Evolutionary conservation across 495 filamentous ascomycete genomes (phyloP), one percentile per base, ranked within the genome.

Genomic region (Parachaetomium inaequale): DNA sequence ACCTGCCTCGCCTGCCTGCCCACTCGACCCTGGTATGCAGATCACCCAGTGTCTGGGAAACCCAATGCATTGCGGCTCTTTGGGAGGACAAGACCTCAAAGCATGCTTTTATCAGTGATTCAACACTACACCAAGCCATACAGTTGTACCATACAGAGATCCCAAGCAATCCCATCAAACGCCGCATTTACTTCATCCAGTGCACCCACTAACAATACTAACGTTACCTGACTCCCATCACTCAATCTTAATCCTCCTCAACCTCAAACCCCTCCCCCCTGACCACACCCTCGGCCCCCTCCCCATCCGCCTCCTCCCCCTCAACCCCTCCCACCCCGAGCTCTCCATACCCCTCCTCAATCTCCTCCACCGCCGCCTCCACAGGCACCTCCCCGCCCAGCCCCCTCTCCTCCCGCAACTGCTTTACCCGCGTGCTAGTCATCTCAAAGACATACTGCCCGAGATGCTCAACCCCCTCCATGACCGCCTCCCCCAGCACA

Each of bases 371-470:
- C 68, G 65, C 79, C 67, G 82, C 82, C 74, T 71, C 73, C 15
- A 57, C 59, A 4, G 68, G 54, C 14, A 62, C 68, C 10, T 51
- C 59, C 42, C 63, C 75, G 0, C 64, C 59, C 42, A 80, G 61
- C 11, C 75, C 75, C 49, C 75, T 67, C 63, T 81, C 76, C 34
- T 70, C 76, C 42, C 75, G 70, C 52, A 83, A 56, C 69, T 82
- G 76, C 69, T 78, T 72, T 7, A 96, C 76, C 73, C 89, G 94
- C 23, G 92, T 90, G 66, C 87, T 81, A 14, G 93, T 93, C 91
- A 98, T 98, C 76, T 98, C 91, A 76, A 86, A 96, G 25, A 98
- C 94, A 76, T 96, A 98, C 76, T 96, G 90, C 6, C 94, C 95
- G 38, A 98, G 76, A 80, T 98, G 94, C 76, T 97, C 94, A 8